These are phyloP conservation scores for Epichloe bromicola DNA, from an alignment of 2,329 filamentous ascomycete genomes.

Conservation along the genomic window DNA sequence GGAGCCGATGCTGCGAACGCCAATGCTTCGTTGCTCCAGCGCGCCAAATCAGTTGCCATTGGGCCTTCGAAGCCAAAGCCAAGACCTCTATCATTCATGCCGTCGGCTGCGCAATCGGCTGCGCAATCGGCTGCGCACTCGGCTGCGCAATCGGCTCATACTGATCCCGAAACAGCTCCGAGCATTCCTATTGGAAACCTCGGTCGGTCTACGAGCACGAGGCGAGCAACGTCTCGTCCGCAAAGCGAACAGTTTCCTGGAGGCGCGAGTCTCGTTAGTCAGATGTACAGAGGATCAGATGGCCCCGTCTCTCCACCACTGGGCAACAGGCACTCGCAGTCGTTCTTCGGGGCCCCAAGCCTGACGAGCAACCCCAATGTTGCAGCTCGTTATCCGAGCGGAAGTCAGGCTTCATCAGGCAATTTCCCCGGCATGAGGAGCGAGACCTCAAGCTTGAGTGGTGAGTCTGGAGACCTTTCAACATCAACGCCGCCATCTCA, in stretches of 20 bases:
- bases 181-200: constrained; percentile 57
- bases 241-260: constrained; percentile 51
- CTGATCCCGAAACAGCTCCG: constrained; percentile 61
- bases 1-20: constrained; percentile 22
- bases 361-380: constrained; percentile 37
- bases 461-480: constrained; percentile 45
- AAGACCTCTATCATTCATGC: constrained; percentile 46
- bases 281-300: constrained; percentile 73
- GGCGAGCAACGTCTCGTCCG: constrained; percentile 34
- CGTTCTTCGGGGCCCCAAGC: constrained; percentile 45
- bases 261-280: constrained; percentile 65
- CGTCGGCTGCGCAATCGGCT: constrained; percentile 25
- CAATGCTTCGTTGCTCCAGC: constrained; percentile 39
- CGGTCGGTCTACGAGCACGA: constrained; percentile 39
- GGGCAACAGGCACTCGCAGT: constrained; percentile 45
- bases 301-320: constrained; percentile 48
- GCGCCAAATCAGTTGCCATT: constrained; percentile 47
- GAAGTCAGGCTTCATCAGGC: constrained; percentile 35
- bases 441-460: constrained; percentile 51
- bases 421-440: constrained; percentile 64
- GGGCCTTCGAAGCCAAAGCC: constrained; percentile 34
- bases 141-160: constrained; percentile 30
- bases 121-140: too few species aligned
- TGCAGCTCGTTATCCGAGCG: constrained; percentile 37
- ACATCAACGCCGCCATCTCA: constrained; percentile 33